These are phyloP conservation scores for Colletotrichum sp. DNA, from an alignment of 2,329 filamentous ascomycete species.

Conservation along the genomic window DNA sequence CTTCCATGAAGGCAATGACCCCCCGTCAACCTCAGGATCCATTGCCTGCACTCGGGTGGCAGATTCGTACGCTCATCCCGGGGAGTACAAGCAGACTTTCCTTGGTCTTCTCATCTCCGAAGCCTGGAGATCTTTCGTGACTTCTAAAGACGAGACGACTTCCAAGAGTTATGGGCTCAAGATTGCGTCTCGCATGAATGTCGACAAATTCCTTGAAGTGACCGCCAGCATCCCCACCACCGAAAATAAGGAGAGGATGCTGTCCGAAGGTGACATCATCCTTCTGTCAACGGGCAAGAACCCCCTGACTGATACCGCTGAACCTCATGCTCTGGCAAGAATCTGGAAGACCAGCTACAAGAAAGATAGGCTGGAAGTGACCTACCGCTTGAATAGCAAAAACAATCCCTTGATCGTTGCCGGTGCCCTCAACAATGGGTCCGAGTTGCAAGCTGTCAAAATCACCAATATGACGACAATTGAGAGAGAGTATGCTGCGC, in stretches of 20 bases:
- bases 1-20: constrained; percentile 86
- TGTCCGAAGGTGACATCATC: constrained; percentile 88
- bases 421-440: constrained; percentile 65
- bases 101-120: constrained; percentile 89
- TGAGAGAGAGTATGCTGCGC: constrained; percentile 91
- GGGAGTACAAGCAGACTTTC: constrained; percentile 87
- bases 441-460: constrained; percentile 76
- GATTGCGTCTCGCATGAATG: constrained; percentile 83
- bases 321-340: constrained; percentile 84
- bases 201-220: constrained; percentile 92
- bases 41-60: constrained; percentile 74
- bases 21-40: constrained; percentile 69
- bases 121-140: constrained; percentile 94
- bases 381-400: constrained; percentile 78
- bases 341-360: constrained; percentile 83
- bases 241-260: constrained; percentile 72
- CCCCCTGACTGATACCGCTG: constrained; percentile 68
- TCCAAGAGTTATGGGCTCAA: constrained; percentile 86
- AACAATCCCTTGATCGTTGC: constrained; percentile 65
- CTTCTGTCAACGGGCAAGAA: constrained; percentile 77
- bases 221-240: constrained; percentile 78
- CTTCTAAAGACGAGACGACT: constrained; percentile 84
- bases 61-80: constrained; percentile 76
- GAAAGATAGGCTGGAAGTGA: constrained; percentile 80
- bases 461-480: constrained; percentile 93